Base-by-base conservation (phyloP, 2,329 filamentous ascomycete genomes). In the Calonectria hongkongensis region DNA sequence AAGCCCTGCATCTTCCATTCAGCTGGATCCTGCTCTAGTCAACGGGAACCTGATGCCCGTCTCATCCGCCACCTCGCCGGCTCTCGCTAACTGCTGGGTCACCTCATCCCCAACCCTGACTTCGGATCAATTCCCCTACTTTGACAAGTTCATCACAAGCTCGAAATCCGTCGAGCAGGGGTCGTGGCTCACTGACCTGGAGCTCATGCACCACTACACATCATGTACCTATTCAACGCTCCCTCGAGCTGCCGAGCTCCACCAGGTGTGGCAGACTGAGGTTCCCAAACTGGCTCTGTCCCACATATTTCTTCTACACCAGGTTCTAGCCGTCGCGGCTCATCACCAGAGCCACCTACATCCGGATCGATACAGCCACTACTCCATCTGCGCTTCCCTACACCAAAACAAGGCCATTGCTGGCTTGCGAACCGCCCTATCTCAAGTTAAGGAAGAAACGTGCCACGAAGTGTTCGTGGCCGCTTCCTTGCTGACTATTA, bases 201-300 rank as follows among this genome's bases (percentile, higher is more conserved):
- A 83, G 69, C 76, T 85, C 47, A 81, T 85, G 76, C 82, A 85
- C 48, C 83, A 85, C 50, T 84, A 80, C 64, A 81, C 80, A 2
- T 76, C 80, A 8, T 73, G 68, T 2, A 82, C 82, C 0, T 82
- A 76, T 58, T 67, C 78, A 8, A 82, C 82, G 2, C 71, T 84
- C 9, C 83, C 83, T 0, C 75, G 83, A 7, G 79, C 80, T 9
- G 66, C 73, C 33, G 75, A 81, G 4, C 76, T 81, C 8, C 73
- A 72, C 36, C 78, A 77, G 4, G 73, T 82, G 13, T 83, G 83
- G 83, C 82, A 83, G 73, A 68, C 75, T 2, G 78, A 79, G 8
- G 62, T 80, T 6, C 79, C 80, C 2, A 76, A 75, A 36, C 66
- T 83, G 3, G 80, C 80, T 0, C 66, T 82, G 51, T 72, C 72